These are phyloP conservation scores for Pythium aristosporum DNA, from an alignment of 352 stramenopile genomes.

Conservation along the genomic window DNA sequence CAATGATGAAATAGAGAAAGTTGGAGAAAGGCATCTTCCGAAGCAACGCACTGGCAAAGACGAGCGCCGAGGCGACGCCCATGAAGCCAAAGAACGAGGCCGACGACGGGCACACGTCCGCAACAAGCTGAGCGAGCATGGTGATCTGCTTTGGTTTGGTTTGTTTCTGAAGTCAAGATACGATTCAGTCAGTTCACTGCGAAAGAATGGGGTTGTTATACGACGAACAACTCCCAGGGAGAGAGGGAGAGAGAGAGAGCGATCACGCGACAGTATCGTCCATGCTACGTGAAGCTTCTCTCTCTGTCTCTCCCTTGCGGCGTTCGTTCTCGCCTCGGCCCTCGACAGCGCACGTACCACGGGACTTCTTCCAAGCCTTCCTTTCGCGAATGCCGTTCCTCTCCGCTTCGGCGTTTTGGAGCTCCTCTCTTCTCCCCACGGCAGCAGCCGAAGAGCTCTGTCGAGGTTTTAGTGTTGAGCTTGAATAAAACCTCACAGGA, in stretches of 20 bases:
- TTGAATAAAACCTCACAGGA: constrained; percentile 17
- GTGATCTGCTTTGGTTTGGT: not conserved
- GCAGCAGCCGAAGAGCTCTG: constrained; percentile 10
- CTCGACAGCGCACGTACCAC: not conserved
- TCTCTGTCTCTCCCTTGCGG: not conserved
- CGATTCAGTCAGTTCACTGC: constrained; percentile 4
- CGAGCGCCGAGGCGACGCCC: constrained; percentile 94
- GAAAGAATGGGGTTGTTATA: constrained; percentile 30
- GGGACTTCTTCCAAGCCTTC: constrained; percentile 7
- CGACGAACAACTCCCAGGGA: not conserved
- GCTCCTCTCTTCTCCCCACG: not conserved
- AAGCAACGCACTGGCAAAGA: constrained; percentile 88
- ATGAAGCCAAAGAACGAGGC: constrained; percentile 99
- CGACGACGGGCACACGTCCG: constrained; percentile 79
- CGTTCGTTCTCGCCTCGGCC: not conserved
- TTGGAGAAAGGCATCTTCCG: too few species aligned
- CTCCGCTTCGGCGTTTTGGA: constrained; percentile 1
- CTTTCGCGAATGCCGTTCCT: constrained; percentile 19
- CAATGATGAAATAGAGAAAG: too few species aligned
- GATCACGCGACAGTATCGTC: not conserved
- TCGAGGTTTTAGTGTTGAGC: constrained; percentile 4
- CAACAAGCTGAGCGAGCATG: constrained; percentile 15
- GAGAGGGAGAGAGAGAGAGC: not conserved
- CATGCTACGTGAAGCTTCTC: not conserved
- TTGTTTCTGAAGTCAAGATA: not conserved